Base-by-base conservation (phyloP, 306 rosid species). In the Ormosia emarginata region DNA sequence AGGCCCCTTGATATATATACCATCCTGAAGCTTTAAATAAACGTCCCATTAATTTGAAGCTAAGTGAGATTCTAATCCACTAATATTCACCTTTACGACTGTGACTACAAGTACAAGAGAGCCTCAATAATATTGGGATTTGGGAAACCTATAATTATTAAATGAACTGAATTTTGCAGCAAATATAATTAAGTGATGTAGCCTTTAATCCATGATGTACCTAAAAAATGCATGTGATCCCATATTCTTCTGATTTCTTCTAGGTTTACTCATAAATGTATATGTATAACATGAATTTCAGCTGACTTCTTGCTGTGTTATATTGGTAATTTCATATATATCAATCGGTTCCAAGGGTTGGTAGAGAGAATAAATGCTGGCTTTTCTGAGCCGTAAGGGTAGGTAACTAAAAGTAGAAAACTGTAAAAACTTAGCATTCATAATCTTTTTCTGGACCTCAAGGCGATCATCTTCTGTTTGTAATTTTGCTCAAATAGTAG, bases 401-500 rank as follows among this genome's bases (percentile, higher is more conserved):
- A 57, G 64, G 46, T 74, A 79, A 12, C 10, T 59, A 79, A 53
- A 33, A 67, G 81, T 40, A 49, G 46, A 76, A 79, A 84, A 81
- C 40, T 53, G 47, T 37, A 50, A n/a, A 6, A 67, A n/a, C 32
- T 58, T 46, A 30, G 17, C 63, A 11, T 44, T 47, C 69, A 18
- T 43, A 33, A 44, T 44, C 14, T 7, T 49, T 55, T 56, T 15
- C 8, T 33, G 62, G 71, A 58, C 49, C 50, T 18, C 10, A 58
- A 64, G 14, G 15, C 3, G 53, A 71, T 9, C 15, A 49, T 77
- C 40, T 83, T 77, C 79, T 62, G 64, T 33, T 78, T 83, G 86
- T n/a, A n/a, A n/a, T 83, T 78, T 77, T 78, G 36, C 76, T 64
- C n/a, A 53, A 6, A 3, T 8, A 55, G 75, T 78, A 71, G 43